Evolutionary conservation across 179 eudicot species (phyloP), one percentile per base, ranked within the genome.

Genomic region (Nepenthes alata): DNA sequence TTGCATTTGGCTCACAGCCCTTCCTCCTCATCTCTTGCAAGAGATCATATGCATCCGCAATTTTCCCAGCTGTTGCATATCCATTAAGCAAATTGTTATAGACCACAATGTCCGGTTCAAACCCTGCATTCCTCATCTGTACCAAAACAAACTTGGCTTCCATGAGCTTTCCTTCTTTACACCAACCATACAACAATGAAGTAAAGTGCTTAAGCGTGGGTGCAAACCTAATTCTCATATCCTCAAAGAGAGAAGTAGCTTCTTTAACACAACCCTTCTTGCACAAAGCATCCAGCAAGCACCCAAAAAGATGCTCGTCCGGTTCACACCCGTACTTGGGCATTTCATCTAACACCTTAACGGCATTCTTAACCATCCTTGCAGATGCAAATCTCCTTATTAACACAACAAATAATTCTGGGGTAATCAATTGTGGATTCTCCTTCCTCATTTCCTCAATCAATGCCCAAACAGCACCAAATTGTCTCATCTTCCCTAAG

Each of bases 211-310:
- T 88, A 13, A 91, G 66, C 5, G 81, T 84, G 5, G 91, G 97
- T 35, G 68, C 67, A 81, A 88, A 91, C 75, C 76, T 69, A 59
- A 66, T 56, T 57, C 85, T 76, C 95, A 84, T 88, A 62, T 91
- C 97, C 64, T 84, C 97, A 71, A 86, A 91, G 78, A 91, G 63
- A 2, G 68, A 72, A 34, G 97, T 89, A 3, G 97, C 97, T 64
- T 91, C 95, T 68, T 91, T 91, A 2, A 84, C 91, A 71, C 89
- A 79, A 16, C 97, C 95, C 66, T 88, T 91, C 80, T 91, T 91
- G 39, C 91, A 82, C 75, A 91, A 75, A 2, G 97, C 96, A 73
- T 88, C 96, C 70, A 91, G 77, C 77, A 91, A 76, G 68, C 91
- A 91, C 63, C 96, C 97, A 65, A 91, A 91, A 4, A 79, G 91